These are phyloP conservation scores for Camellia lanceoleosa DNA, from an alignment of 148 eudicot genomes.

Conservation along the genomic window DNA sequence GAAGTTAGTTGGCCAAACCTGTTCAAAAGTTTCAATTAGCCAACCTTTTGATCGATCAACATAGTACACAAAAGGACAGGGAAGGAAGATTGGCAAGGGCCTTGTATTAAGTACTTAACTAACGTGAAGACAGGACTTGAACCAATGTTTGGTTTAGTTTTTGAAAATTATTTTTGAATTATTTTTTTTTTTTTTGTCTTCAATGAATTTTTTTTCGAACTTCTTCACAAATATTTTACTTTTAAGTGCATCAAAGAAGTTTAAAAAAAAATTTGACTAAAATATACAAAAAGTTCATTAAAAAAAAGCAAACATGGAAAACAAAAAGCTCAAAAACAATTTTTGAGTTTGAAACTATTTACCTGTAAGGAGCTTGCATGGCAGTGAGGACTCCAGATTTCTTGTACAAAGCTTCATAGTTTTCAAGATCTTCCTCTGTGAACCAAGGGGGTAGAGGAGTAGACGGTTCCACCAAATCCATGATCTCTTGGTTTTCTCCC, in stretches of 20 bases:
- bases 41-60: not conserved
- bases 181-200: no score
- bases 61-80: not conserved
- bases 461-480: constrained; percentile 37
- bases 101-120: no score
- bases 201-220: no score
- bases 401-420: constrained; percentile 34
- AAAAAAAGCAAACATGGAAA: not conserved
- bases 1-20: no score
- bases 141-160: not conserved
- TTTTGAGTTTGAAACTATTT: not conserved
- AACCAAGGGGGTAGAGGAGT: constrained; percentile 38
- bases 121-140: no score
- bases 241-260: no score
- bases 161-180: no score
- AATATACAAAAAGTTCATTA: not conserved
- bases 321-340: no score
- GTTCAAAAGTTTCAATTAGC: not conserved
- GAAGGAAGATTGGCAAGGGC: not conserved
- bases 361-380: constrained; percentile 41
- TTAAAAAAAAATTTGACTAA: not conserved
- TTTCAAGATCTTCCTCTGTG: constrained; percentile 36
- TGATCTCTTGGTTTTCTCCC: constrained; percentile 33
- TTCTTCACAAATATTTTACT: no score
- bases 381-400: constrained; percentile 41